phyloP scores from a whole-genome alignment of 208 protist species.

The Trypanosomatidae sp. region DNA sequence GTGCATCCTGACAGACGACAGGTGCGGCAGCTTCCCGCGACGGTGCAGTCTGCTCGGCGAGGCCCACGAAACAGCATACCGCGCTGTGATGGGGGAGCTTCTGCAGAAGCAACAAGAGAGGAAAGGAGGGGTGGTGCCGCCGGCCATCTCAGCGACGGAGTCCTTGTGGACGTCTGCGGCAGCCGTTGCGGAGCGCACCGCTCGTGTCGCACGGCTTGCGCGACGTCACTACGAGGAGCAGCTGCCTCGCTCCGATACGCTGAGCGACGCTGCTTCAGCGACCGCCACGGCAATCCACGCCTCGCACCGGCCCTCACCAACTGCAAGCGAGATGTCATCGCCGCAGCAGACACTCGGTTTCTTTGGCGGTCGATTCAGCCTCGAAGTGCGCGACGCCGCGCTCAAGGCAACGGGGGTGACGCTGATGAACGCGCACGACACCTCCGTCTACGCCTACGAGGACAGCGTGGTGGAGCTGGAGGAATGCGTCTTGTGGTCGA shows the following conservation, averaged over 20 bases:
- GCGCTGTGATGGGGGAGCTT: constrained; percentile 2
- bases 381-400: constrained; percentile 58
- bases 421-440: constrained; percentile 45
- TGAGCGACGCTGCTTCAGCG: constrained; percentile 2
- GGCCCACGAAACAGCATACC: constrained; percentile 22
- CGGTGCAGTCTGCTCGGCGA: constrained; percentile 30
- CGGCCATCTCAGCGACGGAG: not conserved
- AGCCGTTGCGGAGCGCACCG: constrained; percentile 6
- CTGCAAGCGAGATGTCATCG: not conserved
- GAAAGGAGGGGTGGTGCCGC: not conserved
- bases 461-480: constrained; percentile 42
- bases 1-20: constrained; percentile 57
- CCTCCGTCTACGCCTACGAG: constrained; percentile 68
- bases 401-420: constrained; percentile 48
- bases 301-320: not conserved
- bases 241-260: constrained; percentile 3
- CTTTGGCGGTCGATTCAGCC: constrained; percentile 55
- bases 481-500: constrained; percentile 53
- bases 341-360: constrained; percentile 28
- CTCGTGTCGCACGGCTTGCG: constrained; percentile 6
- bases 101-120: not conserved
- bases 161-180: constrained; percentile 5
- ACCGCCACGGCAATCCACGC: not conserved
- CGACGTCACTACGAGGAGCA: constrained; percentile 6
- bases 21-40: constrained; percentile 31